phyloP scores from a whole-genome alignment of 1,284 basidiomycete genomes.

The Tilletia setariae region DNA sequence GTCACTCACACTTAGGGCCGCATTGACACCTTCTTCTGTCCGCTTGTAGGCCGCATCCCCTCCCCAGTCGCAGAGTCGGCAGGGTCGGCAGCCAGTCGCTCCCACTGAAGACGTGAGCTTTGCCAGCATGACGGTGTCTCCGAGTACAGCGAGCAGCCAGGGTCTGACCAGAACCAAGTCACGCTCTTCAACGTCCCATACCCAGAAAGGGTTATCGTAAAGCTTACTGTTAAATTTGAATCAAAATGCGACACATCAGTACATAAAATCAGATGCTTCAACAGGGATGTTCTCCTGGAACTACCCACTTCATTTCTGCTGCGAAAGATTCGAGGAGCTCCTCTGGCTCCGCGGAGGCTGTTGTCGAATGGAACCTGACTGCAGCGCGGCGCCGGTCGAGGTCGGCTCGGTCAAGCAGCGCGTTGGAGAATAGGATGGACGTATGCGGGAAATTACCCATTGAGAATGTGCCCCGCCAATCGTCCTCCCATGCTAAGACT shows the following conservation, averaged over 20 bases:
- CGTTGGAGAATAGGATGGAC: neutral
- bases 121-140: neutral
- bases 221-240: neutral
- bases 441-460: neutral
- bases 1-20: neutral
- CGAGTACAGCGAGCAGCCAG: neutral
- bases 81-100: neutral
- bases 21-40: neutral
- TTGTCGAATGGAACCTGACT: neutral
- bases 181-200: neutral
- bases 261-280: neutral
- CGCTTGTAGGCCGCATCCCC: neutral
- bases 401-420: neutral
- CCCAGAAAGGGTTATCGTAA: neutral
- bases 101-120: neutral
- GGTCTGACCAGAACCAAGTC: neutral
- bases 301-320: neutral
- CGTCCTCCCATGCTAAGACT: neutral
- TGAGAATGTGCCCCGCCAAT: neutral
- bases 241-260: neutral
- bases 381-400: neutral
- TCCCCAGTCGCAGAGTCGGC: neutral
- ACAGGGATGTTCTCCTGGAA: neutral
- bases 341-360: neutral
- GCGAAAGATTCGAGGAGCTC: neutral